These are phyloP conservation scores for Didymella pinodella DNA, from an alignment of 2,329 filamentous ascomycete species.

Conservation along the genomic window DNA sequence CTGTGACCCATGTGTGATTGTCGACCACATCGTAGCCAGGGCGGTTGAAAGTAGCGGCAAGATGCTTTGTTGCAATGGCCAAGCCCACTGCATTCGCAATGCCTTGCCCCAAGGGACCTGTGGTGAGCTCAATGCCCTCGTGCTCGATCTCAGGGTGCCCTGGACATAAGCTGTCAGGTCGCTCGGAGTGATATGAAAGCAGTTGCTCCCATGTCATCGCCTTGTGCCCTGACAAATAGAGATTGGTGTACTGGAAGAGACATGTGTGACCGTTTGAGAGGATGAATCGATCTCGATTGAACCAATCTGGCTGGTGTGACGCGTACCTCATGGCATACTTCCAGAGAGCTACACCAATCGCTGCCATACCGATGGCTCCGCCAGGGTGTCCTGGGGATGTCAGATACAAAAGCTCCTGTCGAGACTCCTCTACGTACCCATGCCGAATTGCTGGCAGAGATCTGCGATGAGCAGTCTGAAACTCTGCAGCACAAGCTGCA, in stretches of 20 bases:
- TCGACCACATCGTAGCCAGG: conserved; percentile 58
- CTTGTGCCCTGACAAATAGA: conserved; percentile 63
- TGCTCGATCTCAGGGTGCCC: conserved; percentile 67
- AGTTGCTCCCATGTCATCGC: conserved; percentile 65
- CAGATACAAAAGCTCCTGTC: not conserved
- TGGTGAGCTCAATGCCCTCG: conserved; percentile 66
- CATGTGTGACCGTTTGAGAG: conserved; percentile 67
- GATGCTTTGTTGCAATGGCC: conserved; percentile 64
- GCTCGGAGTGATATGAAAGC: conserved; percentile 61
- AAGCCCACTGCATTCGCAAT: conserved; percentile 67
- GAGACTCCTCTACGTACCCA: conserved; percentile 56
- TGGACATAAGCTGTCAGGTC: conserved; percentile 60
- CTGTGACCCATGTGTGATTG: conserved; percentile 64
- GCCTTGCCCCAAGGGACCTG: conserved; percentile 66
- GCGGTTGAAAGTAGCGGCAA: conserved; percentile 61
- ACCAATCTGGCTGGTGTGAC: conserved; percentile 62
- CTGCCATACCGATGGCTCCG: conserved; percentile 67
- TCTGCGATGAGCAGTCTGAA: conserved; percentile 71
- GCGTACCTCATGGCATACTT: conserved; percentile 69
- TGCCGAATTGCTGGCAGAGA: conserved; percentile 71
- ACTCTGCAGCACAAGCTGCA: conserved; percentile 61
- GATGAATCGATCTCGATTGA: conserved; percentile 69
- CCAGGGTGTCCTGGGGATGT: conserved; percentile 37
- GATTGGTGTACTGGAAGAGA: conserved; percentile 63
- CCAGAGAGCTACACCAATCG: conserved; percentile 67